These are phyloP conservation scores for Babesia divergens DNA, from an alignment of 169 alveolate genomes.

Conservation along the genomic window DNA sequence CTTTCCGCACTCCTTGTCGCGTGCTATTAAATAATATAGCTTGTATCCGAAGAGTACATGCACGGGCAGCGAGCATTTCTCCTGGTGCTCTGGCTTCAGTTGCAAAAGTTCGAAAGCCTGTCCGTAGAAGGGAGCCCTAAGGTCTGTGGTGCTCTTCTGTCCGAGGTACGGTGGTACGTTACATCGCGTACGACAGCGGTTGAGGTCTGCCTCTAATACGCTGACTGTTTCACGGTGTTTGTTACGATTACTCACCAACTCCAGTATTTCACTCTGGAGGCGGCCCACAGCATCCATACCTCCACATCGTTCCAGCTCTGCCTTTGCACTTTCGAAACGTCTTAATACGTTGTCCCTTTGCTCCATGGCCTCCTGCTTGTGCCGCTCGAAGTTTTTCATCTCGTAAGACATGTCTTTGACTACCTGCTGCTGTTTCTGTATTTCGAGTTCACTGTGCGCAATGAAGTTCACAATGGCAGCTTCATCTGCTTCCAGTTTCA, in stretches of 20 bases:
- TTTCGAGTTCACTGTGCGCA: slow-evolving; percentile 50
- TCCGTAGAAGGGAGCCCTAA: slow-evolving; percentile 44
- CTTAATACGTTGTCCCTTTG: slow-evolving; percentile 37
- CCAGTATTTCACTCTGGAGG: slow-evolving; percentile 7
- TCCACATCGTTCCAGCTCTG: slow-evolving; percentile 30
- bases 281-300: slow-evolving; percentile 17
- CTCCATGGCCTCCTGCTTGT: slow-evolving; percentile 17
- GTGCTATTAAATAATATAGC: slow-evolving; percentile 65
- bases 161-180: slow-evolving; percentile 19
- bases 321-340: slow-evolving; percentile 30
- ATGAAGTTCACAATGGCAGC: slow-evolving; percentile 52
- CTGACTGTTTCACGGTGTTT: background rate
- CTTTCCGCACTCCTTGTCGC: slow-evolving; percentile 65
- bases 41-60: slow-evolving; percentile 69
- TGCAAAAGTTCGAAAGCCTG: slow-evolving; percentile 68
- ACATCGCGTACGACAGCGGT: slow-evolving; percentile 1
- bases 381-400: slow-evolving; percentile 49
- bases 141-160: slow-evolving; percentile 1
- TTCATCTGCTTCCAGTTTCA: slow-evolving; percentile 65
- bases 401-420: slow-evolving; percentile 45
- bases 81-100: slow-evolving; percentile 50
- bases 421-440: slow-evolving; percentile 31
- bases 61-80: slow-evolving; percentile 63
- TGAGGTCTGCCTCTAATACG: slow-evolving; percentile 24
- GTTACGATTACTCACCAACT: slow-evolving; percentile 10